phyloP scores from a whole-genome alignment of 805 yeast genomes.

The Schwanniomyces vanrijiae region DNA sequence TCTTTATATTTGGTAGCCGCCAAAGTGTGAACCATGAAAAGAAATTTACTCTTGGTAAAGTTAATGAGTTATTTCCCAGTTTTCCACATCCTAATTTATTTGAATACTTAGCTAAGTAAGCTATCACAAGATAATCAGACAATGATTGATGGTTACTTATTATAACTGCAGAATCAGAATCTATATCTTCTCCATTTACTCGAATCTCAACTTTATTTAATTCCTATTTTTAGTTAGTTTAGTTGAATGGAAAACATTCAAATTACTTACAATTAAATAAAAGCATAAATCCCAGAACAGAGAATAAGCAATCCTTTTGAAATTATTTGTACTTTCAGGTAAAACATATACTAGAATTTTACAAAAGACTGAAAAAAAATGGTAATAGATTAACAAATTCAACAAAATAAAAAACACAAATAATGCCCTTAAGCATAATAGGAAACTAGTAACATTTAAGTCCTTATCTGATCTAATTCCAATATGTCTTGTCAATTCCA shows the following conservation, averaged over 20 bases:
- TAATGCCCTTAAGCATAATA: slow-evolving; percentile 15
- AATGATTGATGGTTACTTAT: slow-evolving; percentile 66
- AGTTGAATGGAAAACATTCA: background rate
- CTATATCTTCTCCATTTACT: slow-evolving; percentile 43
- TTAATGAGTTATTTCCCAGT: slow-evolving; percentile 9
- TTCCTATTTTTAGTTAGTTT: slow-evolving; percentile 17
- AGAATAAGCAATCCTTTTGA: slow-evolving; percentile 16
- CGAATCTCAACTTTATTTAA: slow-evolving; percentile 36
- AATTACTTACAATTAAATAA: slow-evolving; percentile 25
- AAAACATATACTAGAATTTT: slow-evolving; percentile 12
- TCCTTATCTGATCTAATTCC: slow-evolving; percentile 24
- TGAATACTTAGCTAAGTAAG: slow-evolving; percentile 35
- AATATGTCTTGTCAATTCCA: slow-evolving; percentile 33
- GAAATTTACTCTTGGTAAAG: slow-evolving; percentile 50
- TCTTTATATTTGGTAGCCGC: slow-evolving; percentile 55
- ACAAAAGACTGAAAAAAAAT: slow-evolving; percentile 16
- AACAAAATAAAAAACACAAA: slow-evolving; percentile 15
- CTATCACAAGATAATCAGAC: slow-evolving; percentile 61
- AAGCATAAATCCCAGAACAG: slow-evolving; percentile 31
- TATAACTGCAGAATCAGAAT: slow-evolving; percentile 36
- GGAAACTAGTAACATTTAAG: slow-evolving; percentile 8
- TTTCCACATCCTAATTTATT: slow-evolving; percentile 8
- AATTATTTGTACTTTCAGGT: slow-evolving; percentile 19
- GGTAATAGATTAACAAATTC: slow-evolving; percentile 16
- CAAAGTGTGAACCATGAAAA: slow-evolving; percentile 71